Evolutionary conservation across 2,329 filamentous ascomycete genomes (phyloP), one percentile per base, ranked within the genome.

Genomic region (Dactylellina haptotyla): DNA sequence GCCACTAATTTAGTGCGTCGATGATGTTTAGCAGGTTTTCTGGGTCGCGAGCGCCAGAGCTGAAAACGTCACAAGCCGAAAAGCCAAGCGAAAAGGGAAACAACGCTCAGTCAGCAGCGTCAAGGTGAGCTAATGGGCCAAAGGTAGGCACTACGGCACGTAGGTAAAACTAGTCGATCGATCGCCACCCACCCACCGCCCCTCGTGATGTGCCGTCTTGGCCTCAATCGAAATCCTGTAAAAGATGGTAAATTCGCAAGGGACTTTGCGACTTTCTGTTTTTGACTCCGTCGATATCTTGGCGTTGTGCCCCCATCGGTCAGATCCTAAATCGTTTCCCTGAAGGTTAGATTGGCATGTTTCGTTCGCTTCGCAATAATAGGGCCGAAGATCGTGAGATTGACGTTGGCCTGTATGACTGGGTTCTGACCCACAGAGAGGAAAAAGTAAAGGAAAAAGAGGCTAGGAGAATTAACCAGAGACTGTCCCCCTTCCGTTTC

Each of bases 141-240:
- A 10, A 16, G 37, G 14, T 16, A n/a, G 37, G 14, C 37, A 41
- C 37, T 41, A 12, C 6, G n/a, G n/a, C 9, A 45, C 9, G 41
- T 20, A 8, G 9, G 41, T 8, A 45, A 20, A n/a, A 26, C 26
- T 46, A 57, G 53, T 62, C 57, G 57, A 71, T 64, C 66, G 58
- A 65, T 65, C 67, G 67, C 58, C 67, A 72, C 51, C 66, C 41
- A 57, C 48, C 34, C 32, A 50, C 39, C 23, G 34, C 28, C 48
- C 61, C 62, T 59, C 63, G 63, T 67, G 63, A 67, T 67, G 63
- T 67, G 53, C 63, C 63, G 63, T 51, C 53, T 57, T 58, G 54
- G 43, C 41, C 51, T 23, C 34, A 14, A 4, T 3, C 12, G 50
- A 59, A 66, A 58, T 59, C 53, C 45, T 67, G 63, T 67, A 59